These are phyloP conservation scores for Solanum peruvianum DNA, from an alignment of 257 asterid genomes.

Conservation along the genomic window DNA sequence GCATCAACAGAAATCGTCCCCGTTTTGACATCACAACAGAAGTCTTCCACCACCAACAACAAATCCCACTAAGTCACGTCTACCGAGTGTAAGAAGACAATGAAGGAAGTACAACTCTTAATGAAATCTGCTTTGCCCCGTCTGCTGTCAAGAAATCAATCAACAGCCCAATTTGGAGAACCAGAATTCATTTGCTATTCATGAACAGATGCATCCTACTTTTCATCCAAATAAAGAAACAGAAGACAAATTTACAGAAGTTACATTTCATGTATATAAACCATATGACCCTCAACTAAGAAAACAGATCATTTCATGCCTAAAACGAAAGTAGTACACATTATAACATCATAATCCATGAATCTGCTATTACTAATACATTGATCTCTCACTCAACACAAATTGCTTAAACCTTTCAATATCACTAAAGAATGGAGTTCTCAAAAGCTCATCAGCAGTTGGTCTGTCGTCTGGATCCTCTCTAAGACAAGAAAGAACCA, in stretches of 20 bases:
- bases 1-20: no score
- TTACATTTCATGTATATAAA: not conserved
- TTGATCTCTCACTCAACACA: not conserved
- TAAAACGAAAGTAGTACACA: not conserved
- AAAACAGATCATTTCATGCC: not conserved
- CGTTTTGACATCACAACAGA: no score
- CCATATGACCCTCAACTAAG: no score
- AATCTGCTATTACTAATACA: not conserved
- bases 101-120: not conserved
- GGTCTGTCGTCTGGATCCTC: not conserved
- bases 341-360: not conserved
- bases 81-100: no score
- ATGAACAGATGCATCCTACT: not conserved
- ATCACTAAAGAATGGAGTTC: not conserved
- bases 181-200: not conserved
- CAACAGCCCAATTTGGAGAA: not conserved
- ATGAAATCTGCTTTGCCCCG: not conserved
- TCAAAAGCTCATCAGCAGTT: not conserved
- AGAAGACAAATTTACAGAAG: not conserved
- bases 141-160: not conserved
- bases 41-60: no score
- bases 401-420: not conserved
- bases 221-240: not conserved
- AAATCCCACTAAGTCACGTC: not conserved
- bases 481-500: conserved; percentile 2